These are phyloP conservation scores for Psidium guajava DNA, from an alignment of 345 rosid species.

Conservation along the genomic window DNA sequence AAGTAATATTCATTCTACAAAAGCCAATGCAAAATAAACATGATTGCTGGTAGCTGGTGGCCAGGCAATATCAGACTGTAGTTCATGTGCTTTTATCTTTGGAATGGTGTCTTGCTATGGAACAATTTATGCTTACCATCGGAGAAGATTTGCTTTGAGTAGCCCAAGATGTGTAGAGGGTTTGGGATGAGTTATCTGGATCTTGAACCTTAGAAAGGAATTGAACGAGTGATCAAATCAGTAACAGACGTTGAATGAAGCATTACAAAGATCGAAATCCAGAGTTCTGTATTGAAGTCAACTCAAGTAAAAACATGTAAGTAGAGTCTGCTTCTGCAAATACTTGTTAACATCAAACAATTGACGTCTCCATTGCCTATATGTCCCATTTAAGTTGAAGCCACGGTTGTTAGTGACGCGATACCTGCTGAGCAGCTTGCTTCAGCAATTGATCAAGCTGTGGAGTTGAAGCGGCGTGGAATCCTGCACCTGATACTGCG, in stretches of 20 bases:
- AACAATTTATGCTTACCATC: slow-evolving; percentile 20
- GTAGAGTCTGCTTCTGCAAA: background rate
- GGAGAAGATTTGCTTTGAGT: slow-evolving; percentile 30
- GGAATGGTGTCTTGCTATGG: background rate
- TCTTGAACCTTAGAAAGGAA: slow-evolving; percentile 45
- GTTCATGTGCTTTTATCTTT: background rate
- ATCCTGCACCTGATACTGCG: slow-evolving; percentile 59
- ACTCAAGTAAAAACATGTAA: background rate
- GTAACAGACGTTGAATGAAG: background rate
- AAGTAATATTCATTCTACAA: background rate
- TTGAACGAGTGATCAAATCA: background rate
- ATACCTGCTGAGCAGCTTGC: slow-evolving; percentile 57
- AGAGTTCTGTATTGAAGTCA: background rate
- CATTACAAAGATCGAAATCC: background rate
- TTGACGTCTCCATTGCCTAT: background rate
- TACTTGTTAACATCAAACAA: background rate
- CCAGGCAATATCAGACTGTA: background rate
- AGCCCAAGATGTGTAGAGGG: slow-evolving; percentile 57
- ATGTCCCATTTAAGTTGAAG: background rate
- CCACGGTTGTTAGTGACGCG: background rate
- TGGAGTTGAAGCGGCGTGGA: slow-evolving; percentile 65
- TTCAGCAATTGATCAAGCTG: slow-evolving; percentile 65
- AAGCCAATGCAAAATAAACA: background rate
- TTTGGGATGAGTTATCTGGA: slow-evolving; percentile 63
- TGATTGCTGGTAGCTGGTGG: background rate